Evolutionary conservation across 164 flowering plant species (phyloP), one percentile per base, ranked within the genome.

Genomic region (Sextonia rubra): DNA sequence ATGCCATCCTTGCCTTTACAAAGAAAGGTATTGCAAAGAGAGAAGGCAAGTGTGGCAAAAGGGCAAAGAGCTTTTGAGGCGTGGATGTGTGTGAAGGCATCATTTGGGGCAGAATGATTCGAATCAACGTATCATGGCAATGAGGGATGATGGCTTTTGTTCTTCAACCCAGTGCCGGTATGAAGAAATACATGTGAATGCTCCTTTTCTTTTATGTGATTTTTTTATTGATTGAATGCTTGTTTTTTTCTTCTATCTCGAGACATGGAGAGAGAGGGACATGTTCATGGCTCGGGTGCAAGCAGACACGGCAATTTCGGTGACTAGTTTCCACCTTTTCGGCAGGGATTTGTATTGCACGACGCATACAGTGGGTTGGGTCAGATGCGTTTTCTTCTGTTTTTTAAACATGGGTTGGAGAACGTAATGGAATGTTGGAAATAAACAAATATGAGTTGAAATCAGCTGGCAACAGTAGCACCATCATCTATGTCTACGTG

Each of bases 61-160:
- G 22, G 52, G 27, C n/a, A 49, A 44, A 22, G 25, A 37, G 52
- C 52, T 47, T 66, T 66, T 66, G 23, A 22, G 69, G 69, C 32
- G 69, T 66, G 69, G 69, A 66, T 44, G 25, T n/a, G 69, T 66
- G 69, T 37, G 14, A 32, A 11, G 52, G 69, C 49, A 66, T 66
- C 69, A 66, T 22, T 32, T 37, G 69, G 44, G 69, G 69, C 69
- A 66, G 52, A 66, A 66, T 66, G 68, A 65, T 65, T 65, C 47
- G n/a, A 65, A 65, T 65, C 47, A 65, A 26, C 68, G 37, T 37
- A 27, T 65, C 44, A 65, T 37, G 44, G 44, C 44, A 37, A 37
- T 8, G 44, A 37, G 11, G 44, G 44, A 37, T 37, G 44, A 37
- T 37, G 44, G 44, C 44, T 44, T 22, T 44, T 61, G 18, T 52